Base-by-base conservation (phyloP, 2,329 filamentous ascomycete genomes). In the Macrophomina phaseolina region DNA sequence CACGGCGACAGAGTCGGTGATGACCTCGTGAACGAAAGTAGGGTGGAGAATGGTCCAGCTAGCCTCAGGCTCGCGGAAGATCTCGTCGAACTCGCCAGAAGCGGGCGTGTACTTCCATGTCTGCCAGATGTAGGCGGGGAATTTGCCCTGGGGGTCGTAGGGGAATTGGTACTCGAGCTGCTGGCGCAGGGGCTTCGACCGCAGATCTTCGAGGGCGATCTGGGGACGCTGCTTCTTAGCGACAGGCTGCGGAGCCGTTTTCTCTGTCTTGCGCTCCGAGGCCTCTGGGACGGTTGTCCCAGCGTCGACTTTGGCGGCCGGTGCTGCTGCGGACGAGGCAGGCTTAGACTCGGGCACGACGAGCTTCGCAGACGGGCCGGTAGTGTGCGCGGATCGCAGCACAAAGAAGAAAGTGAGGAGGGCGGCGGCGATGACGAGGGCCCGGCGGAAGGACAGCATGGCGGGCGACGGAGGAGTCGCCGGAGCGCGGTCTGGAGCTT, bases 91-190 rank as follows among this genome's bases (percentile, higher is more conserved):
- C 69, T 91, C 85, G 61, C 87, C 84, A 28, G 92, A 91, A 1
- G 89, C 86, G 0, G 94, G 94, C 0, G 89, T 91, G 74, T 88
- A 90, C 79, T 96, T 97, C 95, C 95, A 99, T 14, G 95, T 99
- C 84, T 99, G 95, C 95, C 95, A 99, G 76, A 99, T 96, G 83
- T 97, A 98, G 66, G 93, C 94, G 3, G 95, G 95, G 78, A 98
- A 98, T 78, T 94, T 97, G 72, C 85, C 80, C 75, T 93, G 89
- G 69, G 94, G 85, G 74, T 97, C 91, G 84, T 98, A 99, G 23
- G 94, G 93, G 79, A 95, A 98, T 73, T 96, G 91, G 82, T 97
- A 97, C 63, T 90, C 90, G 67, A 99, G 87, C 81, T 95, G 87
- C 70, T 97, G 82, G 86, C 91, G 84, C 64, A 94, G 85, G 16